These are phyloP conservation scores for Micractinium sp. DNA, from an alignment of 139 green algal species.

Conservation along the genomic window DNA sequence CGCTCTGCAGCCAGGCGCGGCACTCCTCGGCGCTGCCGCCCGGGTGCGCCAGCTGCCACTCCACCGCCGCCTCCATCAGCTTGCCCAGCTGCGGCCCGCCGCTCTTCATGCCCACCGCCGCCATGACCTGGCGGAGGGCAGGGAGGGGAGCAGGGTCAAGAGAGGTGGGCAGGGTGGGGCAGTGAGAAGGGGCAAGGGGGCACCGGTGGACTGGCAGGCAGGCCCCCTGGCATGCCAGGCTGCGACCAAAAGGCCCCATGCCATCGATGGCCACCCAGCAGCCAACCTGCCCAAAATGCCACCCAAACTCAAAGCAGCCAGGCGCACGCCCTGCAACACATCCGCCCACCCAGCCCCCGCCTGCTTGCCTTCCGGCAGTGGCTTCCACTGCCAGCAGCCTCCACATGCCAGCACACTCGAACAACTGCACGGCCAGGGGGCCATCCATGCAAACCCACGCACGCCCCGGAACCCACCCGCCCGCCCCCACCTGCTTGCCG, in stretches of 20 bases:
- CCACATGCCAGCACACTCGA: no score
- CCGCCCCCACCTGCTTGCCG: slow-evolving; percentile 62
- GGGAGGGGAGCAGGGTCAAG: not conserved
- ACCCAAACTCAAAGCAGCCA: not conserved
- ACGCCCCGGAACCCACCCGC: no score
- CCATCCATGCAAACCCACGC: no score
- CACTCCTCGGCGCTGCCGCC: slow-evolving; percentile 59
- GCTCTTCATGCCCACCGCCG: slow-evolving; percentile 60
- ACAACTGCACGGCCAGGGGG: not conserved
- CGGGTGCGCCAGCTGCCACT: slow-evolving; percentile 84
- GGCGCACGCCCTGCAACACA: no score
- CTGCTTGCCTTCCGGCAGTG: slow-evolving; percentile 73
- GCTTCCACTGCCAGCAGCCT: slow-evolving; percentile 77
- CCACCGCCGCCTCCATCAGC: slow-evolving; percentile 59
- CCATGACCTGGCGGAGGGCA: slow-evolving; percentile 48
- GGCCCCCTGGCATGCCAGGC: no score
- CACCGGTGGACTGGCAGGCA: no score
- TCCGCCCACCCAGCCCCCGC: slow-evolving; percentile 26
- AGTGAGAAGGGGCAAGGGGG: no score
- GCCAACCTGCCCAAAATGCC: not conserved
- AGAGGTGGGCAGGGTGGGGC: not conserved
- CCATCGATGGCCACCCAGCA: no score
- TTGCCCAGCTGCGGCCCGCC: slow-evolving; percentile 67
- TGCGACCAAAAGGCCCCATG: not conserved
- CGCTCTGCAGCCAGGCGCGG: slow-evolving; percentile 11